A percentile compares a stretch with the other conserved stretches of the same genome.
Evolutionary conservation across 768 basidiomycete species (phyloP).

Genomic region (Lenzites betulinus): DNA sequence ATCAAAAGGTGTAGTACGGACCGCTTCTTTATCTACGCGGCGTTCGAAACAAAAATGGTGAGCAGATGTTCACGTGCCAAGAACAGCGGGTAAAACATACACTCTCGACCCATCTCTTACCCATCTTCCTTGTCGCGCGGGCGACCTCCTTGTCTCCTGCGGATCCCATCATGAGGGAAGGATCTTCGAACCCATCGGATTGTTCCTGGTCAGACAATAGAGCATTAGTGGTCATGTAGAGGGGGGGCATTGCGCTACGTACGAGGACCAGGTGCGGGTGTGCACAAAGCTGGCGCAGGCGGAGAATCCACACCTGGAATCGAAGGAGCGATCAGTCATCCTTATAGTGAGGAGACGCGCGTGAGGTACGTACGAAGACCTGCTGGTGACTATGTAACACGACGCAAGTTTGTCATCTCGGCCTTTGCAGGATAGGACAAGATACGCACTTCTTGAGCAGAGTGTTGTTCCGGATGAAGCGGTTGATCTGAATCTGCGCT

Average conservation of each 20-base stretch:
- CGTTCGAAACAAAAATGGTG: too few relatives aligned
- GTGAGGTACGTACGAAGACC: conserved; percentile 42
- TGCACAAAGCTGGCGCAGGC: conserved; percentile 72
- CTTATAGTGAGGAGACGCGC: neutral
- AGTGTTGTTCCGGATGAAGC: conserved; percentile 63
- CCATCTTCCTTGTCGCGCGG: conserved; percentile 50
- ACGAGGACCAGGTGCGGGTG: conserved; percentile 74
- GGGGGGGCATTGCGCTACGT: conserved; percentile 2
- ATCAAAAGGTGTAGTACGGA: too few relatives aligned
- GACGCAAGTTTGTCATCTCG: neutral
- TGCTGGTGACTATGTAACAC: conserved; percentile 43
- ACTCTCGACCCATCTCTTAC: conserved; percentile 41
- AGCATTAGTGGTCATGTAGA: neutral
- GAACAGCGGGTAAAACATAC: conserved; percentile 9
- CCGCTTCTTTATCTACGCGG: conserved; percentile 41
- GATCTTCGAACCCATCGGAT: conserved; percentile 51
- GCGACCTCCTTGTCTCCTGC: conserved; percentile 57
- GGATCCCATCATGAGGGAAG: conserved; percentile 47
- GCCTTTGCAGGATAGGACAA: neutral
- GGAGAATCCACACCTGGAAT: conserved; percentile 66
- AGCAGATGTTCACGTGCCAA: neutral
- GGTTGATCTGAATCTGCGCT: conserved; percentile 56
- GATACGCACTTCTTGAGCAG: conserved; percentile 66
- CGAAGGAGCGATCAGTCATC: neutral
- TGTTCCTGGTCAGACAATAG: conserved; percentile 35